Evolutionary conservation across 495 filamentous ascomycete genomes (phyloP).

Genomic region (Tuber borchii): DNA sequence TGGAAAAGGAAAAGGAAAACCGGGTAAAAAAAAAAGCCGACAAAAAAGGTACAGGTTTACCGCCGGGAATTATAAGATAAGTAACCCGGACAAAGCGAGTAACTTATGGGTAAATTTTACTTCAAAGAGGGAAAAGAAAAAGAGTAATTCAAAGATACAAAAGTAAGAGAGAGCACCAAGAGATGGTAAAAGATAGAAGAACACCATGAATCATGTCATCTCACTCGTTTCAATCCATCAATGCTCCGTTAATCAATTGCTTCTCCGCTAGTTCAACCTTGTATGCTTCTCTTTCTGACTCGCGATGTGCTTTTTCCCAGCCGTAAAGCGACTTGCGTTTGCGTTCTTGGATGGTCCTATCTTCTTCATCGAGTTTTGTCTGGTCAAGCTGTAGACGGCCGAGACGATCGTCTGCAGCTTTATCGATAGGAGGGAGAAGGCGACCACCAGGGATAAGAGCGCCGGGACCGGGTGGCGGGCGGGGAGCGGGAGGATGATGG

Average conservation of each 20-base stretch:
- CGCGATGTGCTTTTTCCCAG: constrained; percentile 38
- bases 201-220: background rate
- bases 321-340: constrained; percentile 38
- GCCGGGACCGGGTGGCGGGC: constrained; percentile 30
- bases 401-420: constrained; percentile 37
- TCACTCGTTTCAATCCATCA: constrained; percentile 27
- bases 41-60: background rate
- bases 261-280: constrained; percentile 39
- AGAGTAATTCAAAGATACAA: background rate
- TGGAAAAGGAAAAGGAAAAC: background rate
- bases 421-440: constrained; percentile 36
- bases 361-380: constrained; percentile 38
- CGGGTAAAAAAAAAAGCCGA: background rate
- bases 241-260: constrained; percentile 24
- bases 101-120: background rate
- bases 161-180: background rate
- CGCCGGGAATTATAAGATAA: background rate
- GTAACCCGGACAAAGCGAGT: background rate
- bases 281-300: constrained; percentile 39
- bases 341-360: constrained; percentile 31
- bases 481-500: constrained; percentile 17
- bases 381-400: constrained; percentile 33
- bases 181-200: background rate
- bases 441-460: constrained; percentile 36
- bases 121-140: background rate